Evolutionary conservation across 2,329 filamentous ascomycete genomes (phyloP), one percentile per base, ranked within the genome.

Genomic region (Clonostachys sp.): DNA sequence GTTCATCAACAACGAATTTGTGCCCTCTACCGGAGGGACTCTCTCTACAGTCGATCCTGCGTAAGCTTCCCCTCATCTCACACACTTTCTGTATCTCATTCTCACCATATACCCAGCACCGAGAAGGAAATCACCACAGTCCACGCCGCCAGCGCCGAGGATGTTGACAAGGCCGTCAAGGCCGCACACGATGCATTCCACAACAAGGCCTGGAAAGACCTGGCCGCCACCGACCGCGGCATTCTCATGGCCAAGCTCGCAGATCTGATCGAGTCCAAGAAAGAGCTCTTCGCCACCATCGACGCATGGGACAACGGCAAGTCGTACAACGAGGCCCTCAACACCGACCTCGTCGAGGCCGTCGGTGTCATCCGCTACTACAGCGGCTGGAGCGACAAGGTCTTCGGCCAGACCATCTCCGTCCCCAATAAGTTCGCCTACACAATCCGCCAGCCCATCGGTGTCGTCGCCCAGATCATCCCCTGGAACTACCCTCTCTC

Each of bases 251-350:
- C 75, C 61, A 87, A 83, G 62, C 77, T 91, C 20, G 81, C 83
- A 14, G 78, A 85, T 47, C 69, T 91, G 39, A 71, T 89, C 35
- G 81, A 87, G 52, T 61, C 81, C 59, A 75, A 91, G 62, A 75
- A 72, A 40, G 71, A 71, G 48, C 45, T 58, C 1, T 52, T 72
- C 13, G 66, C 67, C 18, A 70, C 68, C 3, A 62, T 71, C 18
- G 87, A 91, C 65, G 87, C 87, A 0, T 90, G 86, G 86, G 86
- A 91, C 59, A 90, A 89, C 57, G 87, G 84, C 61, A 86, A 87
- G 61, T 76, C 81, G 12, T 86, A 84, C 61, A 63, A 65, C 5
- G 79, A 83, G 17, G 74, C 83, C 0, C 59, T 81, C 17, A 73
- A 72, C 41, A 81, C 81, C 42, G 84, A 87, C 60, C 59, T 87